These are phyloP conservation scores for Dictyostelium brefeldianum DNA, from an alignment of 78 protist species.

Conservation along the genomic window DNA sequence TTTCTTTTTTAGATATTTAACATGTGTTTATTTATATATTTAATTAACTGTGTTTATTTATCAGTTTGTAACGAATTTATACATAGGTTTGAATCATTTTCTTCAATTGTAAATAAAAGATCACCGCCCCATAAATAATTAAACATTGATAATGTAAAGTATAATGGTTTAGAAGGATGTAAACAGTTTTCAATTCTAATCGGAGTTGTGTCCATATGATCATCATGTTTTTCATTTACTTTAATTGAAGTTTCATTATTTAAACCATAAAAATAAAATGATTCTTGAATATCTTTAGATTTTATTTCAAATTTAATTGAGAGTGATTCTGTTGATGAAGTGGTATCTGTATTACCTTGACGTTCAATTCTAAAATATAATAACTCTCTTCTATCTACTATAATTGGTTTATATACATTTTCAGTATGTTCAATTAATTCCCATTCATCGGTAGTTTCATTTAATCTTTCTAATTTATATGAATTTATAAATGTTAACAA, in stretches of 20 bases:
- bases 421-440: not conserved
- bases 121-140: conserved; percentile 21
- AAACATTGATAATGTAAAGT: conserved; percentile 1
- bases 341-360: not conserved
- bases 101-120: conserved; percentile 3
- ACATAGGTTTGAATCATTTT: not conserved
- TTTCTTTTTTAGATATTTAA: too few species aligned
- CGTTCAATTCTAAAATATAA: not conserved
- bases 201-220: not conserved
- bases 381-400: not conserved
- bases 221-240: not conserved
- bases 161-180: not conserved
- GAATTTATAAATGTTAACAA: not conserved
- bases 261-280: not conserved
- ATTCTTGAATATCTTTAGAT: conserved; percentile 12
- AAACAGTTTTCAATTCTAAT: not conserved
- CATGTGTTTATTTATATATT: too few species aligned
- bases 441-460: not conserved
- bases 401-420: not conserved
- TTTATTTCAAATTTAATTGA: not conserved
- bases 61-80: too few species aligned
- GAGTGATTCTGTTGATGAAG: not conserved
- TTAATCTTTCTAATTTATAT: not conserved
- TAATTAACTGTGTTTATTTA: too few species aligned
- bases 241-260: not conserved